A percentile compares a stretch with the other conserved stretches of the same genome.
Conservation (phyloP, 768 basidiomycete genomes). For the Russula brevipes region DNA sequence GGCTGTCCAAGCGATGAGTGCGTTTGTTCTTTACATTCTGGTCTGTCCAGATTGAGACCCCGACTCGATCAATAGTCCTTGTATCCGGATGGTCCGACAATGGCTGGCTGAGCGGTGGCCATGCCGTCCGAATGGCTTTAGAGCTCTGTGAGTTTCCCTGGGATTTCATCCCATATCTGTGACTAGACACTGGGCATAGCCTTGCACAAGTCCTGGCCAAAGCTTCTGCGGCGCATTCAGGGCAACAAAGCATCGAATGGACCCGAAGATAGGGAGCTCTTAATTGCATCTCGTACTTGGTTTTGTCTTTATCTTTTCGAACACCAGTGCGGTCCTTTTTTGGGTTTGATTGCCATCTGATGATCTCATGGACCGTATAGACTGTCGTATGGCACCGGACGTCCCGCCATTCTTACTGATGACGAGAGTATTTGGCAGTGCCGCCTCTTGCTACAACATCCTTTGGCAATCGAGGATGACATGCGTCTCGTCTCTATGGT, state of each 20-base stretch:
- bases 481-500: slow-evolving; percentile 94
- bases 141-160: slow-evolving; percentile 64
- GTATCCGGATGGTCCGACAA: slow-evolving; percentile 94
- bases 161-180: neutral
- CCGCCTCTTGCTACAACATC: slow-evolving; percentile 75
- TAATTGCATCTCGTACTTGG: slow-evolving; percentile 83
- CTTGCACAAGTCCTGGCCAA: slow-evolving; percentile 90
- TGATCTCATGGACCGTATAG: slow-evolving; percentile 36
- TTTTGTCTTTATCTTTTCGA: slow-evolving; percentile 92
- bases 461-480: slow-evolving; percentile 86
- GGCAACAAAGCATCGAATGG: slow-evolving; percentile 51
- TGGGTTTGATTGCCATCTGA: neutral
- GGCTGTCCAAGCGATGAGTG: slow-evolving; percentile 92
- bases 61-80: slow-evolving; percentile 44
- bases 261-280: slow-evolving; percentile 68
- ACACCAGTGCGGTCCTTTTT: slow-evolving; percentile 66
- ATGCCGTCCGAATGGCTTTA: slow-evolving; percentile 96
- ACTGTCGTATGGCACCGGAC: slow-evolving; percentile 90
- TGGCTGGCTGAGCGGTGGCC: slow-evolving; percentile 92
- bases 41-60: neutral
- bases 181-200: slow-evolving; percentile 39
- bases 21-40: slow-evolving; percentile 30
- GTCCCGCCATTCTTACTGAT: slow-evolving; percentile 87
- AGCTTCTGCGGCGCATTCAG: slow-evolving; percentile 72
- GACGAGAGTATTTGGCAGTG: slow-evolving; percentile 87